Conservation (phyloP, 768 basidiomycete species). For the Suillus plorans region DNA sequence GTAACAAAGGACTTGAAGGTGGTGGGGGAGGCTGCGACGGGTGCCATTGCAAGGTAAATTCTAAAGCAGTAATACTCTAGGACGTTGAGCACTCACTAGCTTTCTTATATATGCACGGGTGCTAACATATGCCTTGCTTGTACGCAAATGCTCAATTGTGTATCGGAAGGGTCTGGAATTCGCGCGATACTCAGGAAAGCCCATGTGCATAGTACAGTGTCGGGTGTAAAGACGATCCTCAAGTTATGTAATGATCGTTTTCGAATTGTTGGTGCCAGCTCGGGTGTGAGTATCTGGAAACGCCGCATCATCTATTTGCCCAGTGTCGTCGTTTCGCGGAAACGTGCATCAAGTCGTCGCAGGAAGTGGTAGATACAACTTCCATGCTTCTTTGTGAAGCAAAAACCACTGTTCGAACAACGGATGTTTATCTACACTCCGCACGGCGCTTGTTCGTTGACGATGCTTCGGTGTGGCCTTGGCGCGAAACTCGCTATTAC, state of each 20-base stretch:
- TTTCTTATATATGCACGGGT: background rate
- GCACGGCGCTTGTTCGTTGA: no score
- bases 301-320: no score
- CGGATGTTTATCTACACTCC: no score
- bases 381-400: no score
- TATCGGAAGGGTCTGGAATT: background rate
- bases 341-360: no score
- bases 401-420: no score
- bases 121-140: background rate
- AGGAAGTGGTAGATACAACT: no score
- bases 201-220: background rate
- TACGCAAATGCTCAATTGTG: background rate
- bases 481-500: no score
- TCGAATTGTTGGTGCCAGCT: background rate
- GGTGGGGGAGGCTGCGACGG: constrained; percentile 13
- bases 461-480: no score
- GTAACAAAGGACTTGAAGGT: background rate
- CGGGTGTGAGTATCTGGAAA: no score
- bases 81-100: constrained; percentile 1
- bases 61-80: background rate
- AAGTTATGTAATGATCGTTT: background rate
- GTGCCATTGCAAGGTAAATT: constrained; percentile 11
- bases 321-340: no score
- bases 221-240: background rate
- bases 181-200: background rate